Evolutionary conservation across 1,139 yeast species (phyloP).

Genomic region (Kodamaea plutei): DNA sequence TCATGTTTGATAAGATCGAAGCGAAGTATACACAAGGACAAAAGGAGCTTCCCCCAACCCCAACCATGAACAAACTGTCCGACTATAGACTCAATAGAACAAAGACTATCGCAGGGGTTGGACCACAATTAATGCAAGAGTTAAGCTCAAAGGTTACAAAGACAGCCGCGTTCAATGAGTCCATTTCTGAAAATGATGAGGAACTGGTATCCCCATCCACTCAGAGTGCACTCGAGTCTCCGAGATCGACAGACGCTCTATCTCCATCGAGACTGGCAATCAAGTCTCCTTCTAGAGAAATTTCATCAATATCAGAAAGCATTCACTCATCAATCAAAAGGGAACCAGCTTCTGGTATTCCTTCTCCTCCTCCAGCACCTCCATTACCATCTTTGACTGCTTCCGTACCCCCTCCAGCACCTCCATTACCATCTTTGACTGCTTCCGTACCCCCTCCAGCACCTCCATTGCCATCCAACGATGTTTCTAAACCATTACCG

Average conservation of each 20-base stretch:
- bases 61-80: constrained; percentile 2
- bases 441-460: constrained; percentile 11
- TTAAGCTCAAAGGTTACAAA: constrained; percentile 48
- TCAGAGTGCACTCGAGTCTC: too few species aligned
- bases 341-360: too few species aligned
- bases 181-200: constrained; percentile 18
- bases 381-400: constrained; percentile 7
- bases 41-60: constrained; percentile 1
- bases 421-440: constrained; percentile 3
- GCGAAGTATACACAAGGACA: constrained; percentile 50
- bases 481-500: too few species aligned
- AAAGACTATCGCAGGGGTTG: constrained; percentile 39
- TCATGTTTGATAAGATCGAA: constrained; percentile 33
- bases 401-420: constrained; percentile 9
- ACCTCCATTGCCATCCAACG: constrained; percentile 1
- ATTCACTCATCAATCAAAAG: too few species aligned
- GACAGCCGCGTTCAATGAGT: constrained; percentile 20
- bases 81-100: constrained; percentile 28
- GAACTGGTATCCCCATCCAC: constrained; percentile 1
- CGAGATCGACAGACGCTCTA: too few species aligned
- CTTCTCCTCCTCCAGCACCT: constrained; percentile 2
- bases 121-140: constrained; percentile 57
- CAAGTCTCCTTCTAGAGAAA: too few species aligned
- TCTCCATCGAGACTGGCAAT: too few species aligned
- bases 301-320: too few species aligned